Conservation (phyloP, 208 protist genomes). For the Naegleria lovaniensis region DNA sequence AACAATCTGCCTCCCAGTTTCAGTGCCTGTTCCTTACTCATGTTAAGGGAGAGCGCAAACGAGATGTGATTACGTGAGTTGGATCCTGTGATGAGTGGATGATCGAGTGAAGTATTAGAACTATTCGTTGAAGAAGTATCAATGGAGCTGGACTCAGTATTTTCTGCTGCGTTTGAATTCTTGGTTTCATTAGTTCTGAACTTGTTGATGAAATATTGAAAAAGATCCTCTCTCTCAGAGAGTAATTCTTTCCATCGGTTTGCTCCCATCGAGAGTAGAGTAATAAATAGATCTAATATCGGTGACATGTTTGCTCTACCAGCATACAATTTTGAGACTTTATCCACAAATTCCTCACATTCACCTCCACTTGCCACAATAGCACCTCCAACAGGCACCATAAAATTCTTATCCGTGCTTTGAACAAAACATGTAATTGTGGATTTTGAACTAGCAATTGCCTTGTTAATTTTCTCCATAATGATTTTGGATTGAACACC, state of each 20-base stretch:
- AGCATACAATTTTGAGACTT: conserved; percentile 62
- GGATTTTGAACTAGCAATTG: conserved; percentile 60
- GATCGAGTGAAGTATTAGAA: too few species aligned
- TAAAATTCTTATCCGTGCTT: conserved; percentile 97
- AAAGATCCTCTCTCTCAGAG: conserved; percentile 56
- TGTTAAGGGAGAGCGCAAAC: conserved; percentile 43
- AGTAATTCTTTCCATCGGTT: conserved; percentile 65
- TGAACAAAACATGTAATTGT: conserved; percentile 79
- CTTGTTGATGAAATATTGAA: conserved; percentile 41
- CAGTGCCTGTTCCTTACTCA: neutral
- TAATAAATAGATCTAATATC: conserved; percentile 90
- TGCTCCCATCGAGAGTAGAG: conserved; percentile 82
- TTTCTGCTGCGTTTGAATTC: too few species aligned
- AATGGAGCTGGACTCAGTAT: neutral
- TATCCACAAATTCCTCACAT: conserved; percentile 41
- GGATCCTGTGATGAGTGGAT: neutral
- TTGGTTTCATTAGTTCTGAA: neutral
- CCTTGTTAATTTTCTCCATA: conserved; percentile 67
- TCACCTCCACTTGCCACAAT: conserved; percentile 36
- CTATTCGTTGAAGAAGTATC: too few species aligned
- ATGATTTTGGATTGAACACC: conserved; percentile 78
- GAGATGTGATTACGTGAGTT: conserved; percentile 58
- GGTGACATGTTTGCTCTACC: conserved; percentile 82
- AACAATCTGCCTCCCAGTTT: neutral
- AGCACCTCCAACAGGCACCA: conserved; percentile 92